Percentiles rank a stretch among this genome's conserved stretches.
These are phyloP conservation scores for Yamadazyma friedrichii DNA, from an alignment of 1,139 yeast species.

Conservation along the genomic window DNA sequence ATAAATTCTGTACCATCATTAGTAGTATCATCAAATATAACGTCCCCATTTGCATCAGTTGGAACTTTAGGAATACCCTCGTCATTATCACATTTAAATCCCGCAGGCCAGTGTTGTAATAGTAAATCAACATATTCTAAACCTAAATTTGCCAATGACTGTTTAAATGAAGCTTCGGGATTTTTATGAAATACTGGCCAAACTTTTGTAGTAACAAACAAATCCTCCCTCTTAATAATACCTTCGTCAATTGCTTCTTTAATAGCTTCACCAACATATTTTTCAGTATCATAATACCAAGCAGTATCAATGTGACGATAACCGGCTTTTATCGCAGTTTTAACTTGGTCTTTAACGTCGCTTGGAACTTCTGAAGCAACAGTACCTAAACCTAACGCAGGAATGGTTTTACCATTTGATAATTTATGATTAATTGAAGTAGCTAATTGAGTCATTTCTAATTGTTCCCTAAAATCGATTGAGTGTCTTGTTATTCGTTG, in stretches of 20 bases:
- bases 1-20: slow-evolving; percentile 31
- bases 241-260: slow-evolving; percentile 48
- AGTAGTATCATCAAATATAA: slow-evolving; percentile 38
- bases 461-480: background rate
- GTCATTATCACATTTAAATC: slow-evolving; percentile 25
- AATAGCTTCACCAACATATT: slow-evolving; percentile 48
- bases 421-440: slow-evolving; percentile 21
- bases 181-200: slow-evolving; percentile 42
- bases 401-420: slow-evolving; percentile 30
- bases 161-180: slow-evolving; percentile 35
- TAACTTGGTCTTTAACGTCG: slow-evolving; percentile 34
- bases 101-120: slow-evolving; percentile 62
- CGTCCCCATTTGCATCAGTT: slow-evolving; percentile 34
- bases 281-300: slow-evolving; percentile 49
- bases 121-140: slow-evolving; percentile 57
- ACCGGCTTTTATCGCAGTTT: slow-evolving; percentile 39
- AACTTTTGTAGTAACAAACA: slow-evolving; percentile 59
- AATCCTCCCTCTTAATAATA: slow-evolving; percentile 50
- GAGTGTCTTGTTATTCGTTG: background rate
- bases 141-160: slow-evolving; percentile 35
- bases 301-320: slow-evolving; percentile 42
- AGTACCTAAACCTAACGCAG: slow-evolving; percentile 41
- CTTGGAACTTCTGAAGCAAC: slow-evolving; percentile 28
- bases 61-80: slow-evolving; percentile 35
- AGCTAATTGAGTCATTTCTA: slow-evolving; percentile 15